phyloP scores from a whole-genome alignment of 768 basidiomycete species.

The Gloeopeniophorella convolvens region DNA sequence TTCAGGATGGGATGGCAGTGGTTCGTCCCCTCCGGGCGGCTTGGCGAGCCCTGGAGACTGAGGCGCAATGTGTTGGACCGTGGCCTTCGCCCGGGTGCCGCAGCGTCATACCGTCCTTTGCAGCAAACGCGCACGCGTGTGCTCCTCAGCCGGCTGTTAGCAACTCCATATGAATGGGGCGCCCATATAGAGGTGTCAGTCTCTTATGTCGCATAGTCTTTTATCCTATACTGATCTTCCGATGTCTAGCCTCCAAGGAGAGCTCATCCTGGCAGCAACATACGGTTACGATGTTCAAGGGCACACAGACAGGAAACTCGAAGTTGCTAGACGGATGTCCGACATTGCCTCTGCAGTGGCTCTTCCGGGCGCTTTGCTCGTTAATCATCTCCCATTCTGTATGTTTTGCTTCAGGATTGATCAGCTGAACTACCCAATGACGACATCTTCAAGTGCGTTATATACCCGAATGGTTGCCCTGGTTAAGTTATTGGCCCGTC shows the following conservation, averaged over 20 bases:
- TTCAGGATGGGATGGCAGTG: conserved; percentile 1
- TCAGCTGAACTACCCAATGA: neutral
- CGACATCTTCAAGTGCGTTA: neutral
- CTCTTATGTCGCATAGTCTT: neutral
- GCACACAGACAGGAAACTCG: too few species aligned
- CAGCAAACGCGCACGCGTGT: neutral
- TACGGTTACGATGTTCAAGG: too few species aligned
- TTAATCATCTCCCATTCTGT: conserved; percentile 4
- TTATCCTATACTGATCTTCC: neutral
- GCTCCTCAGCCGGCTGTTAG: neutral
- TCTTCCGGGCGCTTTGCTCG: neutral
- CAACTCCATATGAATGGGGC: neutral
- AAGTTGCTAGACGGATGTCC: neutral
- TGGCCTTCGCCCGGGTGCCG: conserved; percentile 2
- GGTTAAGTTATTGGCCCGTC: neutral
- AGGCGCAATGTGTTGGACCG: conserved; percentile 8
- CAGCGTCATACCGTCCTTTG: neutral
- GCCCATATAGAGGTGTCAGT: conserved; percentile 5
- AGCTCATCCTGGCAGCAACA: neutral
- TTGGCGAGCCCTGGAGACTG: neutral
- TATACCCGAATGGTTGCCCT: neutral
- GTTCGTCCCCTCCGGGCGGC: neutral
- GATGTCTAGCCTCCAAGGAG: neutral
- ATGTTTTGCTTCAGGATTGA: neutral
- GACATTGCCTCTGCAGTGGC: neutral